These are phyloP conservation scores for Brettanomyces custersianus DNA, from an alignment of 805 yeast genomes.

Conservation along the genomic window DNA sequence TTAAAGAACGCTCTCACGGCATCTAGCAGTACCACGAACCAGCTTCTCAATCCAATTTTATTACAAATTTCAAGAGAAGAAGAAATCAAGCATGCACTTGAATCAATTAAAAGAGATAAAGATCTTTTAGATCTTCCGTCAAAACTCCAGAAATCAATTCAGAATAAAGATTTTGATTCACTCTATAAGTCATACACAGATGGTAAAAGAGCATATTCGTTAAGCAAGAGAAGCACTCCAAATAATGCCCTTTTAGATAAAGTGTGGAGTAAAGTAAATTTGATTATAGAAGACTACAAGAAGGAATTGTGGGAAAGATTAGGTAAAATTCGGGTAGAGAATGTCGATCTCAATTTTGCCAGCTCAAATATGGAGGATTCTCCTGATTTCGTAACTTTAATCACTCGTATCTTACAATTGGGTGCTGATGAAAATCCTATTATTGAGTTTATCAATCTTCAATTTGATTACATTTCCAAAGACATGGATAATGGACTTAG, in stretches of 20 bases:
- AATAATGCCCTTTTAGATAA: slow-evolving; percentile 31
- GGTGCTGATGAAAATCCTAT: slow-evolving; percentile 60
- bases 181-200: slow-evolving; percentile 48
- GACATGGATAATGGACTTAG: slow-evolving; percentile 32
- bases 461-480: slow-evolving; percentile 30
- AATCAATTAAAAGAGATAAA: slow-evolving; percentile 43
- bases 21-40: slow-evolving; percentile 41
- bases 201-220: slow-evolving; percentile 26
- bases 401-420: slow-evolving; percentile 51
- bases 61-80: slow-evolving; percentile 39
- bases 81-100: slow-evolving; percentile 39
- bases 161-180: slow-evolving; percentile 45
- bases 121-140: slow-evolving; percentile 51
- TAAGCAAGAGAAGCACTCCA: slow-evolving; percentile 6
- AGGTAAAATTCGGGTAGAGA: slow-evolving; percentile 24
- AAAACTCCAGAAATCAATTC: slow-evolving; percentile 32
- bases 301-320: slow-evolving; percentile 44
- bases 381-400: slow-evolving; percentile 29
- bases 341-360: slow-evolving; percentile 13
- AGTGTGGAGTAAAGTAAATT: slow-evolving; percentile 50
- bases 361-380: slow-evolving; percentile 4
- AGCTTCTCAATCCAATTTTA: slow-evolving; percentile 51
- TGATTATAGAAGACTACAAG: slow-evolving; percentile 45
- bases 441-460: slow-evolving; percentile 48
- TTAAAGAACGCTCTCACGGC: slow-evolving; percentile 33